Percentiles rank a stretch among this genome's conserved stretches.
These are phyloP conservation scores for Barnettozyma botsteinii DNA, from an alignment of 805 yeast species.

Conservation along the genomic window DNA sequence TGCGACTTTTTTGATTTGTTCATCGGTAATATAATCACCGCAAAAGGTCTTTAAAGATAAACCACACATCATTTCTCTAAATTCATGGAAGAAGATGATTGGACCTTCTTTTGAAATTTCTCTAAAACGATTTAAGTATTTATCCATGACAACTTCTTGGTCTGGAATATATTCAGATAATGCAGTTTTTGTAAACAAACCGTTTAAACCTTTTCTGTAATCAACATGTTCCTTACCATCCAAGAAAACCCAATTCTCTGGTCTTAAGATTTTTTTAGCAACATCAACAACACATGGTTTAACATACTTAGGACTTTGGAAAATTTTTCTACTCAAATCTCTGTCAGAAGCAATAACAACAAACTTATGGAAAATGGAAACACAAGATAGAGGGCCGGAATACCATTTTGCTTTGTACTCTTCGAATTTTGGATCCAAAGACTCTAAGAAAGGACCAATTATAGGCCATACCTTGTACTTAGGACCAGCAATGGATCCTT, in stretches of 20 bases:
- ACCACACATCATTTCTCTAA: conserved; percentile 96
- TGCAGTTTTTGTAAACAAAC: conserved; percentile 80
- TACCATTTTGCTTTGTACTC: conserved; percentile 92
- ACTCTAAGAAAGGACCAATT: conserved; percentile 93
- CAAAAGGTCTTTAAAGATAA: conserved; percentile 89
- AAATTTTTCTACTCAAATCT: conserved; percentile 81
- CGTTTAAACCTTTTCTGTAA: conserved; percentile 86
- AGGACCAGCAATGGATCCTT: conserved; percentile 92
- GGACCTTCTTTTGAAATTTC: conserved; percentile 58
- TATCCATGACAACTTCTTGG: conserved; percentile 80
- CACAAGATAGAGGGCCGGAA: conserved; percentile 92
- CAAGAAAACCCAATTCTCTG: conserved; percentile 94
- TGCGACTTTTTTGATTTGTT: conserved; percentile 80
- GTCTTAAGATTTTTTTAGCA: conserved; percentile 88
- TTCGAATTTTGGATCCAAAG: conserved; percentile 91
- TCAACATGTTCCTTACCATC: conserved; percentile 96
- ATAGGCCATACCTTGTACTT: conserved; percentile 84
- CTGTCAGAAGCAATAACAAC: conserved; percentile 90
- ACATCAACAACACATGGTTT: conserved; percentile 98
- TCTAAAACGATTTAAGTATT: conserved; percentile 64
- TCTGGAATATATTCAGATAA: conserved; percentile 78
- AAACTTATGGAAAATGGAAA: conserved; percentile 95
- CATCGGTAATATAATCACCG: conserved; percentile 91
- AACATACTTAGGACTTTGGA: conserved; percentile 79
- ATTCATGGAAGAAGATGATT: conserved; percentile 78